Evolutionary conservation across 129 eudicot genomes (phyloP).

Genomic region (Helianthus tuberosus): DNA sequence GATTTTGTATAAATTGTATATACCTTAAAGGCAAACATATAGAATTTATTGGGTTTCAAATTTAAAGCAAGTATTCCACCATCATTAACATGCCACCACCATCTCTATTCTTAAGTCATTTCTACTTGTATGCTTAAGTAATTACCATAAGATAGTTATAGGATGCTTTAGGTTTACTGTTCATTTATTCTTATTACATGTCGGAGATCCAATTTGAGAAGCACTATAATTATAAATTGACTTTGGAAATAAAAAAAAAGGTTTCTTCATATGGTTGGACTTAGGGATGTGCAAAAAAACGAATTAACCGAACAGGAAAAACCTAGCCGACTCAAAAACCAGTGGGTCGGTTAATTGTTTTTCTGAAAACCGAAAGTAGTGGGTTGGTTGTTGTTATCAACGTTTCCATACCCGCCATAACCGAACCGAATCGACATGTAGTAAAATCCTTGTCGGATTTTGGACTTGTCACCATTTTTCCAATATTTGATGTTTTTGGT

Average conservation of each 20-base stretch:
- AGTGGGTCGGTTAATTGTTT: too few relatives aligned
- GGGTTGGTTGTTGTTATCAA: too few relatives aligned
- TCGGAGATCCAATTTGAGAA: background rate
- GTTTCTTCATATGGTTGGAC: constrained; percentile 1
- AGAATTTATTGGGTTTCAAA: background rate
- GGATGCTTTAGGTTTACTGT: background rate
- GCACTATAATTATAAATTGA: background rate
- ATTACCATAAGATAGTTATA: background rate
- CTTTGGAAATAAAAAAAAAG: background rate
- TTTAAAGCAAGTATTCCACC: constrained; percentile 7
- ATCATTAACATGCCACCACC: background rate
- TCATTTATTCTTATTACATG: background rate
- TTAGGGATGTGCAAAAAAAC: too few relatives aligned
- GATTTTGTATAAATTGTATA: background rate
- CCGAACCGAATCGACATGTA: too few relatives aligned
- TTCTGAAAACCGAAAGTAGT: too few relatives aligned
- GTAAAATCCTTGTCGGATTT: too few relatives aligned
- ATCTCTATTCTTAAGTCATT: constrained; percentile 2
- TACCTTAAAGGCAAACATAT: background rate
- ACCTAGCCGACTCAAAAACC: too few relatives aligned
- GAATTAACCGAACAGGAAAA: too few relatives aligned
- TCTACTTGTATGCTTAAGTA: constrained; percentile 8
- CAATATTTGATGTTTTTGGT: too few relatives aligned
- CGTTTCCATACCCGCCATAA: too few relatives aligned
- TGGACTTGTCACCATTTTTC: too few relatives aligned